These are phyloP conservation scores for Colletotrichum higginsianum DNA, from an alignment of 2,329 filamentous ascomycete species.

Conservation along the genomic window DNA sequence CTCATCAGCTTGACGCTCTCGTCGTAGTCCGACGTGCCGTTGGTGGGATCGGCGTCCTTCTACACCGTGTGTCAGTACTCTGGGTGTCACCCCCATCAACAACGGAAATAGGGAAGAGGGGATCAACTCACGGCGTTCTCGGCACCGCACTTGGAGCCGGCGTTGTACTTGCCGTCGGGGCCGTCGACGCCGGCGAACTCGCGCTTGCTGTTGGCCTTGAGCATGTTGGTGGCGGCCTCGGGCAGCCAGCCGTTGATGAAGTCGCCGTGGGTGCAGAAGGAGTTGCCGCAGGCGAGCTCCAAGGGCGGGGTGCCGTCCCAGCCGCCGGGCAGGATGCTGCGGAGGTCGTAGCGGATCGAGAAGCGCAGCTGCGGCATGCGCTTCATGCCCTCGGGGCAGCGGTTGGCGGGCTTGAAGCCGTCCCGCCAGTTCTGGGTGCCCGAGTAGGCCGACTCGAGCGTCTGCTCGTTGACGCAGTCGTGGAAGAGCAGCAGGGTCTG, in stretches of 20 bases:
- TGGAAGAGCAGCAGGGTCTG: constrained; percentile 47
- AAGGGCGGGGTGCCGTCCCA: constrained; percentile 61
- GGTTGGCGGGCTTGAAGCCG: constrained; percentile 47
- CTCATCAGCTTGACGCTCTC: constrained; percentile 46
- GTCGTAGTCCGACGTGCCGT: constrained; percentile 58
- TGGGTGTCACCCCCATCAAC: not conserved
- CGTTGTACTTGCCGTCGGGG: constrained; percentile 47
- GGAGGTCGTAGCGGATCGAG: constrained; percentile 62
- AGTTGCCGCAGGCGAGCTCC: constrained; percentile 58
- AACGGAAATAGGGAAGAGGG: not conserved
- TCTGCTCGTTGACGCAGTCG: constrained; percentile 46
- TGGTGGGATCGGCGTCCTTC: constrained; percentile 57
- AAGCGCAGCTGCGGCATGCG: constrained; percentile 63
- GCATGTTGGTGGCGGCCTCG: constrained; percentile 58
- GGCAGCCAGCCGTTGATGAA: constrained; percentile 64
- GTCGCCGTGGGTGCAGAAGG: constrained; percentile 61
- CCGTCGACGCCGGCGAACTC: constrained; percentile 55
- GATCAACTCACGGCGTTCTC: constrained; percentile 46
- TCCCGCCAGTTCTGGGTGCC: constrained; percentile 40
- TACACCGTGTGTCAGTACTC: not conserved
- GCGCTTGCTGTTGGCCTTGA: constrained; percentile 54
- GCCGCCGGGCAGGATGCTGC: constrained; percentile 58
- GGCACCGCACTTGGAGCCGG: constrained; percentile 44
- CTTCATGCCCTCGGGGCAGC: constrained; percentile 60
- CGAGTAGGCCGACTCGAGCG: constrained; percentile 45